These are phyloP conservation scores for Psilocybe mexicana DNA, from an alignment of 1,284 basidiomycete genomes.

Conservation along the genomic window DNA sequence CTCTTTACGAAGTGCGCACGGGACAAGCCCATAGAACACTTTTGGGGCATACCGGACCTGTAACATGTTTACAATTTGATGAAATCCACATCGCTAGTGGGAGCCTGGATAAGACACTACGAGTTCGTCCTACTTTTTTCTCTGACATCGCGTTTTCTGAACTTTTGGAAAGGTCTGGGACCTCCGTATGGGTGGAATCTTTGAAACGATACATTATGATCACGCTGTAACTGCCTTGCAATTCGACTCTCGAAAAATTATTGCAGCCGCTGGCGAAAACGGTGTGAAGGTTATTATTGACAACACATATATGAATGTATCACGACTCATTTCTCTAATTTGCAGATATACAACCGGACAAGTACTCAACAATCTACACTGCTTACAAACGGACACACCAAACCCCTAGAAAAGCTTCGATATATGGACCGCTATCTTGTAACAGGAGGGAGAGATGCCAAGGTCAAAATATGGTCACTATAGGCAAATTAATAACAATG, in stretches of 20 bases:
- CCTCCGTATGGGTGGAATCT: slow-evolving; percentile 84
- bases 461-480: slow-evolving; percentile 95
- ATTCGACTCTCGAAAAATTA: slow-evolving; percentile 93
- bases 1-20: slow-evolving; percentile 77
- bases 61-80: slow-evolving; percentile 97
- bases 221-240: slow-evolving; percentile 90
- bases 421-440: slow-evolving; percentile 98
- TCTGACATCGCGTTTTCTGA: not conserved
- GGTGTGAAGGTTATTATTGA: slow-evolving; percentile 72
- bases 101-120: slow-evolving; percentile 90
- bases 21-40: slow-evolving; percentile 96
- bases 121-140: slow-evolving; percentile 50
- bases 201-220: slow-evolving; percentile 91
- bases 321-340: not conserved
- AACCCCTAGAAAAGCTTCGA: slow-evolving; percentile 86
- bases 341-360: slow-evolving; percentile 92
- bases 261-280: slow-evolving; percentile 93
- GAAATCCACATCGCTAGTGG: slow-evolving; percentile 92
- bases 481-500: slow-evolving; percentile 36
- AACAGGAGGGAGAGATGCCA: slow-evolving; percentile 86
- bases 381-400: slow-evolving; percentile 88
- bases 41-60: slow-evolving; percentile 90
- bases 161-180: slow-evolving; percentile 83
- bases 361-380: slow-evolving; percentile 87
- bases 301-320: not conserved